These are phyloP conservation scores for Scedosporium aurantiacum DNA, from an alignment of 2,329 filamentous ascomycete species.

Conservation along the genomic window DNA sequence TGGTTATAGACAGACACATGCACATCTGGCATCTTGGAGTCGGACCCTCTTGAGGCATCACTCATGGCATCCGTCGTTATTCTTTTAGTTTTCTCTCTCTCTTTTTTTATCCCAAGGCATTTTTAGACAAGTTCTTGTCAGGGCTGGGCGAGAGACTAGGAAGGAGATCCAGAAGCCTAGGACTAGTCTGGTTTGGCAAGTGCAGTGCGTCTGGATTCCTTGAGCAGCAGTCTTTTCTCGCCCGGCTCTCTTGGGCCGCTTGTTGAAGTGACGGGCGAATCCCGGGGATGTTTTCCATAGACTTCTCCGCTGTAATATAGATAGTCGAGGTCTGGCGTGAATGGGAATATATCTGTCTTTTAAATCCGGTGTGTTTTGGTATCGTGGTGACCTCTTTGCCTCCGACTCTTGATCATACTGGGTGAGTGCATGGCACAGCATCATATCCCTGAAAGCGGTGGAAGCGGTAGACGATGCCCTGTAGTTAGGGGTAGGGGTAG, in stretches of 20 bases:
- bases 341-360: constrained; percentile 1
- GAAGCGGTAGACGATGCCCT: too few relatives aligned
- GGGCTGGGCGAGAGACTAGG: not conserved
- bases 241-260: not conserved
- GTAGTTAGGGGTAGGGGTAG: too few relatives aligned
- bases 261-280: not conserved
- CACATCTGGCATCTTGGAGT: constrained; percentile 15
- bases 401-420: not conserved
- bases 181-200: not conserved
- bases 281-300: not conserved
- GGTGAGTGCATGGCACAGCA: too few relatives aligned
- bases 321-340: constrained; percentile 1
- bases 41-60: not conserved
- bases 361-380: not conserved
- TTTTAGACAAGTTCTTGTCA: not conserved
- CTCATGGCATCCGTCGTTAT: not conserved
- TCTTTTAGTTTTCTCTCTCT: not conserved
- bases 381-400: not conserved
- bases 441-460: too few relatives aligned
- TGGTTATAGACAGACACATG: constrained; percentile 6
- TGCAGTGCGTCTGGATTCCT: not conserved
- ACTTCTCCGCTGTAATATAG: constrained; percentile 5
- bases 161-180: not conserved
- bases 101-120: not conserved
- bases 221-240: not conserved